Base-by-base conservation (phyloP, 2,329 filamentous ascomycete species). In the Talaromyces amestolkiae region DNA sequence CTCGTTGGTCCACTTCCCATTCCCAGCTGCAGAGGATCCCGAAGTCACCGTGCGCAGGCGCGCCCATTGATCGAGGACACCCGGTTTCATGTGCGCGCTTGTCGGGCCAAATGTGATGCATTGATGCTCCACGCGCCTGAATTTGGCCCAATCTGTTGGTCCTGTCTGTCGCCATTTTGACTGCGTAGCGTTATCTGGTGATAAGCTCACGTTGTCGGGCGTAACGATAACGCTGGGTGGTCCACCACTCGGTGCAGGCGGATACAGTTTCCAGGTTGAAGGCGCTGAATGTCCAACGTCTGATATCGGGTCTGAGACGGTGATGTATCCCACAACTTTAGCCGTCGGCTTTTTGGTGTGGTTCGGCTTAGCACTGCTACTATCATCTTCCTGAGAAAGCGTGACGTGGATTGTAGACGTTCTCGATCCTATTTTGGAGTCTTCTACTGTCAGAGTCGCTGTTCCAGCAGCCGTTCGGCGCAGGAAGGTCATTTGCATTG, bases 401-500 rank as follows among this genome's bases (percentile, higher is more conserved):
- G 83, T 84, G 63, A 90, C 80, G 71, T 90, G 87, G 27, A 91
- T 82, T 33, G 87, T 82, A 19, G 86, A 87, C 2, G 87, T 86
- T 69, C 88, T 86, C 2, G 84, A 79, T 17, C 88, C 88, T 47
- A 91, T 79, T 73, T 91, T 91, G 58, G 85, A 81, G 73, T 91
- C 86, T 68, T 84, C 79, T 31, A 91, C 84, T 22, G 77, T 83
- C 73, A 90, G 84, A 2, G 76, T 78, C 2, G 84, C 87, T 0
- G 82, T 82, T 0, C 88, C 88, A 22, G 77, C 78, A 66, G 86
- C 80, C 0, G 88, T 90, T 67, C 88, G 84, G 4, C 87, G 84
- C 6, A 91, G 80, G 76, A 90, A 91, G 65, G 87, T 83, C 43
- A 89, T 80, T 71, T 91, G 88, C 22, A 90, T 79, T 11, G 86